Base-by-base conservation (phyloP, 2,329 filamentous ascomycete genomes). In the Beauveria rudraprayagi region DNA sequence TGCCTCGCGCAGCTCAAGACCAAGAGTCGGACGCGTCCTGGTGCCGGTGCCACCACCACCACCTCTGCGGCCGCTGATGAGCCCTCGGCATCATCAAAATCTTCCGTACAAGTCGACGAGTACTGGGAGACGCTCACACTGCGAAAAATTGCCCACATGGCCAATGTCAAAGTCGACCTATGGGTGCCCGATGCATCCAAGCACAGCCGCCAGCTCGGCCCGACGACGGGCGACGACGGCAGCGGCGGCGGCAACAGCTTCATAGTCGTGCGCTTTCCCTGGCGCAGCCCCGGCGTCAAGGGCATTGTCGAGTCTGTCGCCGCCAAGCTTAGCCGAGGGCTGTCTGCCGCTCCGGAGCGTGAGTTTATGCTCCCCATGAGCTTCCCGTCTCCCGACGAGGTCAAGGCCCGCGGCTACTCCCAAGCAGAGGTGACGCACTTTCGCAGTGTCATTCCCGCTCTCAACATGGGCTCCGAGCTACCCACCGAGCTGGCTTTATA, bases 121-220 rank as follows among this genome's bases (percentile, higher is more conserved):
- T 40, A 22, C 52, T 94, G 90, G 90, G 80, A 85, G 16, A 87
- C 90, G 70, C 78, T 91, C 70, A 91, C 89, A 0, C 83, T 86
- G 70, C 78, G 88, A 61, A 82, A 88, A 65, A 86, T 85, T 65
- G 85, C 91, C 1, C 81, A 80, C 47, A 79, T 97, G 56, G 87
- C 90, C 8, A 86, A 85, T 52, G 80, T 97, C 56, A 80, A 78
- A 61, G 80, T 85, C 28, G 83, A 87, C 67, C 77, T 88, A 51
- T 92, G 88, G 87, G 73, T 87, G 28, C 88, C 89, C 0, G 87
- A 91, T 72, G 75, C 80, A 53, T 77, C 70, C 69, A 83, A 83
- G 71, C 72, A 74, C 61, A 76, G 79, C 64, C 78, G 80, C 43
- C 77, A 79, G 64, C 77, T 80, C 3, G 79, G 81, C 40, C 76